Evolutionary conservation across 2,329 filamentous ascomycete genomes (phyloP), one percentile per base, ranked within the genome.

Genomic region (Setomelanomma holmii): DNA sequence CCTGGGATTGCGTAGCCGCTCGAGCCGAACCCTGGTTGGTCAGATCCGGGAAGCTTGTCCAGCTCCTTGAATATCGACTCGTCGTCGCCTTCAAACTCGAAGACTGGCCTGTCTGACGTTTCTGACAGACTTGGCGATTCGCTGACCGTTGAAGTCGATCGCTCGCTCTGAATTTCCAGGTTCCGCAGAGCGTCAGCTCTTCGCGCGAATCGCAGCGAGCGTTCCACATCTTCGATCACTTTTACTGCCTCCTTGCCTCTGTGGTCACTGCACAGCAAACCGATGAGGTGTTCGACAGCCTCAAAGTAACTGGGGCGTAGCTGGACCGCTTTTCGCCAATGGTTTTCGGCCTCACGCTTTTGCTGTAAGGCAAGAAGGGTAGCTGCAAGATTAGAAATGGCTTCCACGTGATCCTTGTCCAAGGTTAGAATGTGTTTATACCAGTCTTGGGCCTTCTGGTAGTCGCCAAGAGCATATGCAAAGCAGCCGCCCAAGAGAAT

Each of bases 231-330:
- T 60, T 89, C 86, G 61, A 99, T 96, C 44, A 96, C 87, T 42
- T 89, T 86, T 53, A 99, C 87, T 6, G 95, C 95, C 70, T 98
- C 91, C 64, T 84, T 86, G 42, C 87, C 89, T 56, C 93, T 85
- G 51, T 96, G 89, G 55, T 87, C 90, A 42, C 84, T 86, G 70
- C 93, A 97, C 16, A 98, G 76, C 40, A 98, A 79, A 1, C 92
- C 91, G 23, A 98, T 90, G 1, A 99, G 83, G 78, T 98, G 93
- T 72, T 99, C 95, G 2, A 95, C 91, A 6, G 95, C 93, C 76
- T 99, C 95, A 51, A 99, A 89, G 75, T 96, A 96, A 68, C 87
- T 89, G 0, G 95, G 95, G 7, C 90, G 87, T 51, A 90, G 79
- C 68, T 87, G 89, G 21, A 98, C 86, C n/a, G 92, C 92, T 55